Evolutionary conservation across 2,329 filamentous ascomycete genomes (phyloP), one percentile per base, ranked within the genome.

Genomic region (Aspergillus nomiae): DNA sequence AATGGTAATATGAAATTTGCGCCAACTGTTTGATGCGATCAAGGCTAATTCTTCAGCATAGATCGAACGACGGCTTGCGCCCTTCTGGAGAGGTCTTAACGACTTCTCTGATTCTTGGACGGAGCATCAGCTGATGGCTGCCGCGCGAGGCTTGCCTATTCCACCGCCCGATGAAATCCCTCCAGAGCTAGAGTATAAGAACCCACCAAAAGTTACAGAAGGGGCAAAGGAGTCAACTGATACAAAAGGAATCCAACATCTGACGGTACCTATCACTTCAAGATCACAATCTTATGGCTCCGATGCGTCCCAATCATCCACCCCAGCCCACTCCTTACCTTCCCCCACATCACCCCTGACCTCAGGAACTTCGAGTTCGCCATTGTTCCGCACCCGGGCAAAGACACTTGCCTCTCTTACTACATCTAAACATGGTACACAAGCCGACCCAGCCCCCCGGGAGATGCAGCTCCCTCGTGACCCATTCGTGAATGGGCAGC

Each of bases 1-100:
- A 60, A 94, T 95, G 89, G 93, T 96, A 85, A 73, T n/a, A 43
- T 53, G 38, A 30, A 16, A 45, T 59, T 38, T 19, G 34, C 24
- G 8, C 34, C 32, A 30, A 26, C 34, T 32, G n/a, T 24, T 24
- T 38, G 28, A 51, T 45, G 41, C 38, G 48, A 60, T 45, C n/a
- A 56, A 58, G 59, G 62, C 68, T 74, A 56, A 75, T 63, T 26
- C n/a, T 64, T 16, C 11, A 51, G 30, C 21, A n/a, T 73, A 98
- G 94, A 93, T 99, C 75, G 95, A 99, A 79, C 87, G 95, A 69
- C 89, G 91, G 65, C 80, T 99, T 65, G 95, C 95, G 48, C 95
- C 95, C 0, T 99, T 99, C 77, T 99, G 94, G 93, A 90, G 90
- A 74, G 95, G 95, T 6, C 82, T 99, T 4, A 90, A 97, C 67